A percentile compares a stretch with the other conserved stretches of the same genome.
These are phyloP conservation scores for Amanita thiersii DNA, from an alignment of 768 basidiomycete genomes.

Conservation along the genomic window DNA sequence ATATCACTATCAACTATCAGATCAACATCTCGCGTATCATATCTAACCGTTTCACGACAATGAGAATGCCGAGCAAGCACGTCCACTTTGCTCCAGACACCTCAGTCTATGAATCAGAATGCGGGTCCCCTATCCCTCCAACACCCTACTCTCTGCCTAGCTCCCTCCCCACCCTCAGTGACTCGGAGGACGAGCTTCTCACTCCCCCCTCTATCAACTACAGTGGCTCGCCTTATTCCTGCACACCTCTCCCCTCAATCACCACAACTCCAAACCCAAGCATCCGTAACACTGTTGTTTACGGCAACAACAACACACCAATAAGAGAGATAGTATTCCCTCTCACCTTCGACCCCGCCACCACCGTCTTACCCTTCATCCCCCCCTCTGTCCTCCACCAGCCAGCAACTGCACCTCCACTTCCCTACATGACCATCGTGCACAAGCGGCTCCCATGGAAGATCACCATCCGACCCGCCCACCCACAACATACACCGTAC, in stretches of 20 bases:
- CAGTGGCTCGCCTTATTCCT: conserved; percentile 11
- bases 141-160: conserved; percentile 8
- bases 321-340: not conserved
- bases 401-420: conserved; percentile 6
- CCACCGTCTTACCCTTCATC: not conserved
- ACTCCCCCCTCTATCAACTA: conserved; percentile 13
- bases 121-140: conserved; percentile 15
- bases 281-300: conserved; percentile 9
- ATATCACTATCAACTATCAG: not conserved
- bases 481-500: conserved; percentile 10
- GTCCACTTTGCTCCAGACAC: conserved; percentile 16
- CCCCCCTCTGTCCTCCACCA: conserved; percentile 1
- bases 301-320: not conserved
- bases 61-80: conserved; percentile 11
- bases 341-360: not conserved
- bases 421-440: not conserved
- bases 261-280: conserved; percentile 10
- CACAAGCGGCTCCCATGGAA: conserved; percentile 8
- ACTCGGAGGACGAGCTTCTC: conserved; percentile 10
- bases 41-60: too few species aligned
- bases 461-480: conserved; percentile 6
- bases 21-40: not conserved
- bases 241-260: conserved; percentile 12
- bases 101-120: too few species aligned
- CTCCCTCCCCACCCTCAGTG: conserved; percentile 13